Conservation (phyloP, 2,329 filamentous ascomycete species). For the Pseudogymnoascus sp. region DNA sequence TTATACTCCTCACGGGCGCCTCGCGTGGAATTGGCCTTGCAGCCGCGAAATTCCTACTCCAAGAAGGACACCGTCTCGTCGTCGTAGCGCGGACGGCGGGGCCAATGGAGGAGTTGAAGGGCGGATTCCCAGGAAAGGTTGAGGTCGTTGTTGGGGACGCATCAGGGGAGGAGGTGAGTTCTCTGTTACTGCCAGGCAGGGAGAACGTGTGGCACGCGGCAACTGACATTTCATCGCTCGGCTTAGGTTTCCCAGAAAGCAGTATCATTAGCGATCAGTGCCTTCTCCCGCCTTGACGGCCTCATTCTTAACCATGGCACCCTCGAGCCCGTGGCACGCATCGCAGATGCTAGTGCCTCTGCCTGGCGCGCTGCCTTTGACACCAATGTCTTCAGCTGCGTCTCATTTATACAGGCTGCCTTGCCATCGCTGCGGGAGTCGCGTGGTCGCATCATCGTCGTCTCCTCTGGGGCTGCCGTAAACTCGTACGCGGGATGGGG, state of each 20-base stretch:
- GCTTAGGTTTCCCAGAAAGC: slow-evolving; percentile 47
- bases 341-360: slow-evolving; percentile 59
- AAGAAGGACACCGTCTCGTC: slow-evolving; percentile 47
- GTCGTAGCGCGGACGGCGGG: slow-evolving; percentile 47
- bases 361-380: slow-evolving; percentile 73
- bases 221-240: slow-evolving; percentile 1
- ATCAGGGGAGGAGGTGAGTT: not conserved
- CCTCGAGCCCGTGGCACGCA: slow-evolving; percentile 63
- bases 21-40: slow-evolving; percentile 56
- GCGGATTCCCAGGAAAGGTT: slow-evolving; percentile 44
- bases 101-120: slow-evolving; percentile 43
- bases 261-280: slow-evolving; percentile 54
- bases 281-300: slow-evolving; percentile 69
- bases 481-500: slow-evolving; percentile 66
- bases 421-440: slow-evolving; percentile 60
- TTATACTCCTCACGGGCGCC: slow-evolving; percentile 61
- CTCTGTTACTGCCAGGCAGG: not conserved
- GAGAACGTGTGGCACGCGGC: not conserved
- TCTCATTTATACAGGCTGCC: slow-evolving; percentile 64
- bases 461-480: slow-evolving; percentile 69
- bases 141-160: slow-evolving; percentile 47
- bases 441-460: slow-evolving; percentile 65
- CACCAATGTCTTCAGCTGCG: slow-evolving; percentile 76
- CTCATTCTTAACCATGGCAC: slow-evolving; percentile 84
- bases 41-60: slow-evolving; percentile 43